phyloP scores from a whole-genome alignment of 345 rosid species.

The Eutrema yunnanense region DNA sequence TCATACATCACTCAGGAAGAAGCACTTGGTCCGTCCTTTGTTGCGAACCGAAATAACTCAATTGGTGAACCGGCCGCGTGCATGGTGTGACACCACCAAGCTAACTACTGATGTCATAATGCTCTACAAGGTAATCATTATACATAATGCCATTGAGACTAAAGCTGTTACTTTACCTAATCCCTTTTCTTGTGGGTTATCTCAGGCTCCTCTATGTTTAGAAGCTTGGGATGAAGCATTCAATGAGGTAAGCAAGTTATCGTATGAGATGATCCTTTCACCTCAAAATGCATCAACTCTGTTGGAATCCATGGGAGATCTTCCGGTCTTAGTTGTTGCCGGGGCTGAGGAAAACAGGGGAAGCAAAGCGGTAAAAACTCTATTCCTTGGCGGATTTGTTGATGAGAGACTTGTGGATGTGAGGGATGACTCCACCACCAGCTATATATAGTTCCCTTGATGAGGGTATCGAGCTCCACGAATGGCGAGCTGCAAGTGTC shows the following conservation, averaged over 20 bases:
- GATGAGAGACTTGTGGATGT: conserved; percentile 73
- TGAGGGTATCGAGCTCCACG: conserved; percentile 71
- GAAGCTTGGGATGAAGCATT: conserved; percentile 98
- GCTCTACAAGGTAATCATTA: conserved; percentile 66
- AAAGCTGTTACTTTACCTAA: not conserved
- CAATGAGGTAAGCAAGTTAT: conserved; percentile 78
- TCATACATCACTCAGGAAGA: conserved; percentile 80
- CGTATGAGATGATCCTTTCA: conserved; percentile 67
- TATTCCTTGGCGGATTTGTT: conserved; percentile 66
- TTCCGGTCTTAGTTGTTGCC: conserved; percentile 64
- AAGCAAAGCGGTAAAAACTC: not conserved
- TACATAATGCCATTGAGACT: not conserved
- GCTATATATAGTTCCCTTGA: conserved; percentile 57
- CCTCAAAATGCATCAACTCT: conserved; percentile 44
- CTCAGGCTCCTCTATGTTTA: conserved; percentile 70
- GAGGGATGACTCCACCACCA: conserved; percentile 75
- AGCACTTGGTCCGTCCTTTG: conserved; percentile 80
- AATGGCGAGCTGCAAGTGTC: conserved; percentile 70
- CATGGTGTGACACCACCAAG: conserved; percentile 84
- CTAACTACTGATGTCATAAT: conserved; percentile 70
- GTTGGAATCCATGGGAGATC: conserved; percentile 55
- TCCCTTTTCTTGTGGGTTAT: not conserved
- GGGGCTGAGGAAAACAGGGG: conserved; percentile 52
- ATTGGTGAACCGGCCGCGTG: conserved; percentile 83
- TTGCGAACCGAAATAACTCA: conserved; percentile 83